Percentiles rank a stretch among this genome's conserved stretches.
phyloP scores from a whole-genome alignment of 2,329 filamentous ascomycete species.

The Thielaviopsis populi region DNA sequence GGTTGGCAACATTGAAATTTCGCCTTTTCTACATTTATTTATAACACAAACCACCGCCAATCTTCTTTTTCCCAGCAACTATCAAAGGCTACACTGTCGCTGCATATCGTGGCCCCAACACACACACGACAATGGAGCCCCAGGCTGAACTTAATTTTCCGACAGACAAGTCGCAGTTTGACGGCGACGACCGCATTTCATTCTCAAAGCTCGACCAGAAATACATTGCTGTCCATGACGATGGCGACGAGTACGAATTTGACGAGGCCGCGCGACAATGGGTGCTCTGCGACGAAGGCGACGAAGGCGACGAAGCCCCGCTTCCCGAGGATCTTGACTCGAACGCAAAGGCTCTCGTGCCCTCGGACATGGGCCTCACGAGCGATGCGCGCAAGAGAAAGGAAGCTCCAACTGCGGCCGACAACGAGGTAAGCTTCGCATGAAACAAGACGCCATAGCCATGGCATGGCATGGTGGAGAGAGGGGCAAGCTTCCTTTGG shows the following conservation, averaged over 20 bases:
- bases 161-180: slow-evolving; percentile 52
- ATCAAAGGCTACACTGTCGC: not conserved
- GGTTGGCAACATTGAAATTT: not conserved
- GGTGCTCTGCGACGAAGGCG: slow-evolving; percentile 43
- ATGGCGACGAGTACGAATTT: slow-evolving; percentile 76
- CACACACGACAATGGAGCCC: slow-evolving; percentile 5
- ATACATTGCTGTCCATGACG: slow-evolving; percentile 69
- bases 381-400: slow-evolving; percentile 28
- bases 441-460: slow-evolving; percentile 1
- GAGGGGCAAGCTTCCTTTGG: not conserved
- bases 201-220: slow-evolving; percentile 73
- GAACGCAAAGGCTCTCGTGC: not conserved
- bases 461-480: not conserved
- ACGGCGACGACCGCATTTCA: slow-evolving; percentile 65
- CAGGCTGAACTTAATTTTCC: slow-evolving; percentile 30
- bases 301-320: slow-evolving; percentile 19
- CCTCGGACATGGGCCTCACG: not conserved
- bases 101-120: too few species aligned
- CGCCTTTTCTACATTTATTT: not conserved
- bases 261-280: slow-evolving; percentile 56
- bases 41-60: not conserved
- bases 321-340: slow-evolving; percentile 17
- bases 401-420: slow-evolving; percentile 24
- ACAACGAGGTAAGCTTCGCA: slow-evolving; percentile 31
- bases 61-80: not conserved